Conservation (phyloP, 2,329 filamentous ascomycete species). For the Penicillium paneum region DNA sequence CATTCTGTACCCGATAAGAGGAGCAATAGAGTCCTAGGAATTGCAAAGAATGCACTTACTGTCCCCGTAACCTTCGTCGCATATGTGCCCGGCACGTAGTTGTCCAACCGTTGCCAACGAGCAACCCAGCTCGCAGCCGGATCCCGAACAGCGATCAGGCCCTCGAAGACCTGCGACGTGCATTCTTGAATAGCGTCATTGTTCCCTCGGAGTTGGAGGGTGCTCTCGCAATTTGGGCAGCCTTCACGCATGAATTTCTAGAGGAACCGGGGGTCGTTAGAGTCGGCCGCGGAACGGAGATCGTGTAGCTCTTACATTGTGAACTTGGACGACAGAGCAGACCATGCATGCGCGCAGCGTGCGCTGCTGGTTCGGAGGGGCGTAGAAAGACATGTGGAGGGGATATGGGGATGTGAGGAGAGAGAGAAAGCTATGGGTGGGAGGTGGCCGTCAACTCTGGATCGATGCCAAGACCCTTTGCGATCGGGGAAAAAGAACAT, state of each 20-base stretch:
- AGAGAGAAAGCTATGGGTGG: constrained; percentile 6
- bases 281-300: neutral
- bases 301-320: constrained; percentile 54
- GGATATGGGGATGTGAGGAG: constrained; percentile 1
- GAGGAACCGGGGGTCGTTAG: constrained; percentile 5
- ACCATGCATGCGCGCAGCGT: constrained; percentile 97
- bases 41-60: constrained; percentile 38
- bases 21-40: neutral
- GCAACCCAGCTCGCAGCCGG: constrained; percentile 88
- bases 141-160: constrained; percentile 78
- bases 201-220: constrained; percentile 77
- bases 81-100: constrained; percentile 85
- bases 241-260: constrained; percentile 82
- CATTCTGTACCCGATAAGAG: neutral
- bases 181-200: constrained; percentile 83
- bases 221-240: constrained; percentile 94
- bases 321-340: constrained; percentile 88
- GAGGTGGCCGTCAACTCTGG: constrained; percentile 24
- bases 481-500: constrained; percentile 22
- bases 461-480: constrained; percentile 33
- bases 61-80: constrained; percentile 91
- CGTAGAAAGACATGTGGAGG: constrained; percentile 57
- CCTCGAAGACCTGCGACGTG: constrained; percentile 95
- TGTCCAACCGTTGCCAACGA: constrained; percentile 90
- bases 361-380: constrained; percentile 72